A percentile compares a stretch with the other conserved stretches of the same genome.
Conservation (phyloP, 768 basidiomycete genomes). For the Boletus speciosus region DNA sequence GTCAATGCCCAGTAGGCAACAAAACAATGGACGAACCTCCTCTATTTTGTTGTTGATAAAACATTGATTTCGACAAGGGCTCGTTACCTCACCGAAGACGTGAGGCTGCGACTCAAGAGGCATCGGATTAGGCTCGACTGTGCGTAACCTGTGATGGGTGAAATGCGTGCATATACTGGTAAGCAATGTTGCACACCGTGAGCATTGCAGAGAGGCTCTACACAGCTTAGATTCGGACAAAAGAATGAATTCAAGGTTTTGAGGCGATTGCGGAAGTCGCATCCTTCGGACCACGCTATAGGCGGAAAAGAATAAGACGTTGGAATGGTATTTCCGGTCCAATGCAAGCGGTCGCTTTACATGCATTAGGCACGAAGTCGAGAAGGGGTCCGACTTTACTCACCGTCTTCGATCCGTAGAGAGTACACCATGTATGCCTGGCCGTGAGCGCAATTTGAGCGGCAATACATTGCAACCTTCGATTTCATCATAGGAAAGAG, state of each 20-base stretch:
- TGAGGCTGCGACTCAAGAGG: constrained; percentile 1
- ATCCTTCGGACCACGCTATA: constrained; percentile 5
- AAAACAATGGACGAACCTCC: constrained; percentile 12
- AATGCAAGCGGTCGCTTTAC: constrained; percentile 32
- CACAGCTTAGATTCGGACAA: constrained; percentile 51
- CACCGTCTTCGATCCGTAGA: constrained; percentile 22
- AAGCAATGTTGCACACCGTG: constrained; percentile 39
- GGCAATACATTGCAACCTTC: constrained; percentile 50
- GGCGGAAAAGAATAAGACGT: constrained; percentile 11
- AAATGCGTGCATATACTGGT: constrained; percentile 9
- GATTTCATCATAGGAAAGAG: constrained; percentile 42
- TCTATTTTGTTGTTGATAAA: constrained; percentile 17
- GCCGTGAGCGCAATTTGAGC: constrained; percentile 28
- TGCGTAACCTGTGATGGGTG: constrained; percentile 10
- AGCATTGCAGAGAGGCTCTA: constrained; percentile 46
- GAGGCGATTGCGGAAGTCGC: constrained; percentile 28
- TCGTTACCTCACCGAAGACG: constrained; percentile 4
- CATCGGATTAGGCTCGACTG: constrained; percentile 25
- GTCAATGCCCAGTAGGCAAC: not conserved
- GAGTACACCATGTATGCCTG: constrained; percentile 28
- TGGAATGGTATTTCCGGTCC: constrained; percentile 27
- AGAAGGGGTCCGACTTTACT: constrained; percentile 21
- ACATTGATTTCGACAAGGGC: constrained; percentile 28
- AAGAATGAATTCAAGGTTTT: constrained; percentile 40
- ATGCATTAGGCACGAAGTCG: constrained; percentile 2